Evolutionary conservation across 2,329 filamentous ascomycete genomes (phyloP).

Genomic region (Acarospora socialis): DNA sequence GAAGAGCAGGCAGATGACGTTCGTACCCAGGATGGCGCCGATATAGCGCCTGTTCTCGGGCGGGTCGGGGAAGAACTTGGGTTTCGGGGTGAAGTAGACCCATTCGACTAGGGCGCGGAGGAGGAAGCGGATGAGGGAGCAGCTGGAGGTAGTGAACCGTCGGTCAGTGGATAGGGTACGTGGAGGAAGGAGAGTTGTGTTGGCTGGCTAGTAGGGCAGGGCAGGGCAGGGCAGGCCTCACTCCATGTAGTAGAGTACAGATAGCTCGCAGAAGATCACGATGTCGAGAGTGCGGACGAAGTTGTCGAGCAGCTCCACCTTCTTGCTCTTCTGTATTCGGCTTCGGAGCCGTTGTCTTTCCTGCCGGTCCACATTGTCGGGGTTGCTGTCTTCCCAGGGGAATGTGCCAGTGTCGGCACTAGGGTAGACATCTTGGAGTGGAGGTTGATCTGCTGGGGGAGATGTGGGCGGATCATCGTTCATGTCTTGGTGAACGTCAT

Average conservation of each 20-base stretch:
- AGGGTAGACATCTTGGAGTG: background rate
- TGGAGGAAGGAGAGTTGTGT: background rate
- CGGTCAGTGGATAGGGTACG: too few species aligned
- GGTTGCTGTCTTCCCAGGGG: too few species aligned
- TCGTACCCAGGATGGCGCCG: constrained; percentile 39
- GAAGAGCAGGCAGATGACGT: constrained; percentile 41
- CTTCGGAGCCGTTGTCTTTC: background rate
- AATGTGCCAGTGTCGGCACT: too few species aligned
- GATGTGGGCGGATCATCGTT: constrained; percentile 9
- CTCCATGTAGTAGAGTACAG: constrained; percentile 50
- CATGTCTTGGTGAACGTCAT: constrained; percentile 8
- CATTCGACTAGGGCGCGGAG: constrained; percentile 42
- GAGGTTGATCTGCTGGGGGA: constrained; percentile 2
- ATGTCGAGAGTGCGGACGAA: constrained; percentile 44
- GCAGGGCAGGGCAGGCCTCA: too few species aligned
- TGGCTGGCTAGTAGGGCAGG: too few species aligned
- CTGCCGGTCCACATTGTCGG: background rate
- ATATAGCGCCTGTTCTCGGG: constrained; percentile 39
- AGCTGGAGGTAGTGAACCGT: too few species aligned
- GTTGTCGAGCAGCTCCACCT: constrained; percentile 38
- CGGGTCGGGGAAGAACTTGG: constrained; percentile 35
- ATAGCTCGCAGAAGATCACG: constrained; percentile 46
- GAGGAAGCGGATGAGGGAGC: constrained; percentile 42
- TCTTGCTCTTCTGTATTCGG: constrained; percentile 14
- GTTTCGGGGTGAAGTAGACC: constrained; percentile 45